A percentile compares a stretch with the other conserved stretches of the same genome.
Evolutionary conservation across 495 filamentous ascomycete species (phyloP).

Genomic region (Penicillium fimorum): DNA sequence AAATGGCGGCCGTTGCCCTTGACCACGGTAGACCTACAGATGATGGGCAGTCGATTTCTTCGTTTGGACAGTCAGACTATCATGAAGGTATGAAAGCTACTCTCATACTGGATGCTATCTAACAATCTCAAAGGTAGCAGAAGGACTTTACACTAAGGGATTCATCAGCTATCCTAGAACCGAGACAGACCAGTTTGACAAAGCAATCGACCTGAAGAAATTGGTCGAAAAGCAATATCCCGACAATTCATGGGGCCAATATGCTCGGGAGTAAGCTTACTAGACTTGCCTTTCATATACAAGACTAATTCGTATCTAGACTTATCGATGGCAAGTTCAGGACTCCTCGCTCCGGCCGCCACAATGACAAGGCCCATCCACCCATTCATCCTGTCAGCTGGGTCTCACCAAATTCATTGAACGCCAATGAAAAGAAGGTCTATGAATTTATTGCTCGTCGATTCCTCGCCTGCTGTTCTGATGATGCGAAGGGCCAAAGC

Average conservation of each 20-base stretch:
- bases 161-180: conserved; percentile 97
- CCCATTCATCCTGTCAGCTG: conserved; percentile 93
- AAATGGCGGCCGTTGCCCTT: conserved; percentile 93
- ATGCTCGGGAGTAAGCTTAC: conserved; percentile 61
- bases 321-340: conserved; percentile 77
- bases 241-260: conserved; percentile 73
- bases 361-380: conserved; percentile 96
- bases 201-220: conserved; percentile 77
- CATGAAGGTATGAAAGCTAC: conserved; percentile 59
- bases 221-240: conserved; percentile 82
- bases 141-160: conserved; percentile 87
- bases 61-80: conserved; percentile 81
- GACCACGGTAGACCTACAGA: conserved; percentile 98
- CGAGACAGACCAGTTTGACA: conserved; percentile 95
- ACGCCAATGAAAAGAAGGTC: conserved; percentile 65
- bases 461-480: conserved; percentile 94
- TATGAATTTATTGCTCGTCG: conserved; percentile 95
- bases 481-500: conserved; percentile 81
- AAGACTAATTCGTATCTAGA: conserved; percentile 31
- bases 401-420: conserved; percentile 60
- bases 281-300: background rate
- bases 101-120: background rate
- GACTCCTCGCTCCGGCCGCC: conserved; percentile 73
- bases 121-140: conserved; percentile 56
- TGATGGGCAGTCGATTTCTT: conserved; percentile 84